Base-by-base conservation (phyloP, 2,329 filamentous ascomycete genomes). In the Epichloe elymi region DNA sequence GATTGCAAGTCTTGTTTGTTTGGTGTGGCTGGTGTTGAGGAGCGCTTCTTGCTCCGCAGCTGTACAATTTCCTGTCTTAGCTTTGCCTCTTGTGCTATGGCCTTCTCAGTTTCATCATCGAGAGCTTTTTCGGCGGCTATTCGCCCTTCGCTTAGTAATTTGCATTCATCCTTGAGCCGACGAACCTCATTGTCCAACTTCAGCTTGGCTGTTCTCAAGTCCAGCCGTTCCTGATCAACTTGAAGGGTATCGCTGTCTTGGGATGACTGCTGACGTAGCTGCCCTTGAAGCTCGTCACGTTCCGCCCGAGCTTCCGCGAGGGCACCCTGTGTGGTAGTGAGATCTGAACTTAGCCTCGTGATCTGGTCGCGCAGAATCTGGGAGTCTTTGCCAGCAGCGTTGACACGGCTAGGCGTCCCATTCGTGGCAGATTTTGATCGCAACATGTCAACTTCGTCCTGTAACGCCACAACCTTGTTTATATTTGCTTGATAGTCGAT, bases 391-490 rank as follows among this genome's bases (percentile, higher is more conserved):
- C 73, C 68, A 19, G 78, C 67, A 60, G 73, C 75, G 49, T 76
- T 70, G 23, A 85, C 62, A 54, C 82, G 80, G 44, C 55, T 51
- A 10, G 48, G 53, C 26, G 46, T 53, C 12, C 35, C 45, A 15
- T 30, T 38, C 5, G 38, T 40, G 36, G 38, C 23, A 36, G 50
- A 36, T 37, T 49, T 63, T 35, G 51, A 59, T 62, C 88, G 84
- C 14, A 90, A 67, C 30, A 87, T 78, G 49, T 87, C 82, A n/a
- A 88, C 74, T 62, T 89, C 86, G 56, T 89, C 85, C 61, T 90
- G 84, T 19, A 90, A 65, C 7, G 75, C 74, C 52, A 85, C 78
- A 2, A 82, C 71, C 62, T 82, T 87, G 56, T 86, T 82, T 46
- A 73, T 71, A 53, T 86, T 73, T 1, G 73, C 63, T 56, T 80